These are phyloP conservation scores for Viola pubescens DNA, from an alignment of 441 rosid genomes.

Conservation along the genomic window DNA sequence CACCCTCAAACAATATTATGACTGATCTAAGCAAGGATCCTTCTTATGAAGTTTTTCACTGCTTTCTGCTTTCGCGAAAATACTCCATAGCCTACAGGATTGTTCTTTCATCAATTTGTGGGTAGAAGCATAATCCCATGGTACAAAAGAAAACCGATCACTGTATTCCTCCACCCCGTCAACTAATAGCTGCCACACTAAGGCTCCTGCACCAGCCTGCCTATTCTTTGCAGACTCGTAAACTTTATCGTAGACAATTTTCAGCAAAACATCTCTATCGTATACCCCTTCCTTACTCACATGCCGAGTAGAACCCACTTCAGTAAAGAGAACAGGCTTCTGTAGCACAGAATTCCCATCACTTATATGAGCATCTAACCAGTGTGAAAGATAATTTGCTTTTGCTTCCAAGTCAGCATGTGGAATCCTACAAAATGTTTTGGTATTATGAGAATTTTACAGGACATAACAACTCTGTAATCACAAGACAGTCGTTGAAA, in stretches of 20 bases:
- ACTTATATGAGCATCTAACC: slow-evolving; percentile 34
- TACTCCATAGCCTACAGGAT: slow-evolving; percentile 29
- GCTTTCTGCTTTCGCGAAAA: neutral
- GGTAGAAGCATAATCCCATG: slow-evolving; percentile 32
- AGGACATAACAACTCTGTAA: neutral
- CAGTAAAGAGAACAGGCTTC: slow-evolving; percentile 36
- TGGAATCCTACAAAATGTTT: slow-evolving; percentile 22
- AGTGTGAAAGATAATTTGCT: slow-evolving; percentile 23
- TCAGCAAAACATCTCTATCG: slow-evolving; percentile 27
- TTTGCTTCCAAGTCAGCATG: slow-evolving; percentile 26
- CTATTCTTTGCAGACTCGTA: slow-evolving; percentile 33
- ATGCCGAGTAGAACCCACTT: slow-evolving; percentile 28
- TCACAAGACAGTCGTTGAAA: neutral
- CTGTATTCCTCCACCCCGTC: slow-evolving; percentile 30
- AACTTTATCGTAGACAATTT: slow-evolving; percentile 29
- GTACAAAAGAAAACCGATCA: slow-evolving; percentile 31
- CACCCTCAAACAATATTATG: neutral
- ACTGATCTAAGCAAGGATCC: slow-evolving; percentile 14
- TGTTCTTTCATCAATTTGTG: slow-evolving; percentile 29
- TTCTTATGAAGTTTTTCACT: neutral
- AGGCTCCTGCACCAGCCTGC: slow-evolving; percentile 41
- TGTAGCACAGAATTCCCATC: slow-evolving; percentile 26
- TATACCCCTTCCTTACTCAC: slow-evolving; percentile 13
- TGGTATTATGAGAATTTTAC: neutral
- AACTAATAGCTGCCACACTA: slow-evolving; percentile 42